Conservation (phyloP, 2,329 filamentous ascomycete genomes). For the Fusarium neocosmosporiellum region DNA sequence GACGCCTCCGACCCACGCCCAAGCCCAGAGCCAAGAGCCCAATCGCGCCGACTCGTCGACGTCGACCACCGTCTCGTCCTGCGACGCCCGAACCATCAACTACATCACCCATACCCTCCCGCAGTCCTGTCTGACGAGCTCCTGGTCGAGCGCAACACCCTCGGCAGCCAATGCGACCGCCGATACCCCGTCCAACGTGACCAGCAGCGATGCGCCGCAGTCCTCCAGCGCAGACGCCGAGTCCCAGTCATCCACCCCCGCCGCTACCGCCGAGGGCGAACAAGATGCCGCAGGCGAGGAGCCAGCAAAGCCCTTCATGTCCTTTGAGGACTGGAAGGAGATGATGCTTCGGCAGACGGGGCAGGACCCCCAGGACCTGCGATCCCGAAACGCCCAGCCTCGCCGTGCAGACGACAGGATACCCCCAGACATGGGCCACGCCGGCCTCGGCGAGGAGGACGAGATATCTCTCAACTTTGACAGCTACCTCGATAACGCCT, state of each 20-base stretch:
- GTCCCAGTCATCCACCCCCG: conserved; percentile 5
- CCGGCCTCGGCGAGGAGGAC: conserved; percentile 85
- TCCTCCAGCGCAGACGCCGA: conserved; percentile 13
- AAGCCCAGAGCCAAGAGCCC: conserved; percentile 11
- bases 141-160: conserved; percentile 57
- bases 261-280: conserved; percentile 10
- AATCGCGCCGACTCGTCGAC: conserved; percentile 19
- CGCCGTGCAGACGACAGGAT: conserved; percentile 58
- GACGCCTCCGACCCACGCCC: conserved; percentile 6
- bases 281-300: conserved; percentile 37
- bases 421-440: conserved; percentile 75
- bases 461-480: conserved; percentile 78
- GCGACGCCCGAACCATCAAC: conserved; percentile 76
- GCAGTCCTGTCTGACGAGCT: conserved; percentile 78
- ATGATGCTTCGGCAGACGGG: conserved; percentile 89
- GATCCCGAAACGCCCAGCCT: conserved; percentile 69
- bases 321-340: conserved; percentile 98
- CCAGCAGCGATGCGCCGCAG: conserved; percentile 9
- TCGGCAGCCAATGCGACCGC: conserved; percentile 21
- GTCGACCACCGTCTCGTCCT: conserved; percentile 43
- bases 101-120: conserved; percentile 84
- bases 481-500: conserved; percentile 40
- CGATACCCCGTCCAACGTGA: neutral
- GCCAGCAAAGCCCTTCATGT: conserved; percentile 74
- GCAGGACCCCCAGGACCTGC: conserved; percentile 75